These are phyloP conservation scores for Termitomyces titanicus DNA, from an alignment of 768 basidiomycete genomes.

Conservation along the genomic window DNA sequence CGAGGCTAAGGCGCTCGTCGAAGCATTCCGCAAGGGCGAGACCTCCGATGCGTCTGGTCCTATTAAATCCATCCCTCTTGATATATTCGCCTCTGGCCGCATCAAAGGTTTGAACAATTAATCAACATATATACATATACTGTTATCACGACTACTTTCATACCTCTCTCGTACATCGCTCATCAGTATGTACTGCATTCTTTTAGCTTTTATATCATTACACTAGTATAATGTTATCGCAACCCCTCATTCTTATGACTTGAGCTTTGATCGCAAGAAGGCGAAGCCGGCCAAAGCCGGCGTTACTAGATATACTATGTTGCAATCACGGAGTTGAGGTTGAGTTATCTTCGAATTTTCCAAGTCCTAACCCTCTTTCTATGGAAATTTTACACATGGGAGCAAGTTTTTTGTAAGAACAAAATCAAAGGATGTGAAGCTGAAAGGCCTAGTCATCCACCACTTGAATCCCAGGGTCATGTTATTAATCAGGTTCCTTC, in stretches of 20 bases:
- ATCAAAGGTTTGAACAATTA: slow-evolving; percentile 16
- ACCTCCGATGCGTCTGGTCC: slow-evolving; percentile 10
- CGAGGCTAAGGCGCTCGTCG: slow-evolving; percentile 69
- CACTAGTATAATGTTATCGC: no score
- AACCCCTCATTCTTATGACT: no score
- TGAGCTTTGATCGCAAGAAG: not conserved
- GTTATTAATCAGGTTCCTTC: not conserved
- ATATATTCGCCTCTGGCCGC: slow-evolving; percentile 14
- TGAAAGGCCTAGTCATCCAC: slow-evolving; percentile 1
- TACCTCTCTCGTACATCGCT: not conserved
- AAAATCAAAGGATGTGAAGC: slow-evolving; percentile 9
- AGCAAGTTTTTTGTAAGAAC: slow-evolving; percentile 25
- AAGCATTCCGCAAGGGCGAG: slow-evolving; percentile 42
- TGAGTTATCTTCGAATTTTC: no score
- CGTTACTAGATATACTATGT: not conserved
- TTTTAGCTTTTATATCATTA: no score
- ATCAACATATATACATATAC: not conserved
- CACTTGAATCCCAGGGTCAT: not conserved
- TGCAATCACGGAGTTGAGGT: no score
- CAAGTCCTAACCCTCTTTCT: not conserved
- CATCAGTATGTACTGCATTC: not conserved
- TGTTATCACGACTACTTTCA: not conserved
- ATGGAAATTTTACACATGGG: slow-evolving; percentile 43
- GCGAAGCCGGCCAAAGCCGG: not conserved
- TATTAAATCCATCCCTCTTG: slow-evolving; percentile 10